Percentiles rank a stretch among this genome's conserved stretches.
These are phyloP conservation scores for Penicillium sp. DNA, from an alignment of 2,329 filamentous ascomycete genomes.

Conservation along the genomic window DNA sequence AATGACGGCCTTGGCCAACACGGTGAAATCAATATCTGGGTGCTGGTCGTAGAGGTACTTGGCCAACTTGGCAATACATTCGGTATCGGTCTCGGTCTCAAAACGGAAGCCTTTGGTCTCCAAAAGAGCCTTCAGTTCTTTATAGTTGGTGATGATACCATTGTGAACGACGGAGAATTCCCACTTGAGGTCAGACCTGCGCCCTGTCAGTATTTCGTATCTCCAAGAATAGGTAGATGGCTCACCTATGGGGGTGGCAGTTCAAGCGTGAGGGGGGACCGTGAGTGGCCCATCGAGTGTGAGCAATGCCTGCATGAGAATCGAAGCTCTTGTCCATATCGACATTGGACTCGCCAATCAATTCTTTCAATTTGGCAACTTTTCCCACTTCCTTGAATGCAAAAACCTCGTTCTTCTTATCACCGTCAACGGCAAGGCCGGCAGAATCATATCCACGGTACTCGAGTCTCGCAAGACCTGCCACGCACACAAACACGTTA, in stretches of 20 bases:
- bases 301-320: conserved; percentile 96
- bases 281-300: conserved; percentile 99
- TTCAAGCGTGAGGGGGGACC: conserved; percentile 88
- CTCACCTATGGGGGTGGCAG: conserved; percentile 97
- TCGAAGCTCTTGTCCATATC: conserved; percentile 92
- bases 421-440: conserved; percentile 89
- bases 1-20: conserved; percentile 94
- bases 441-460: conserved; percentile 99
- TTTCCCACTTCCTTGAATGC: conserved; percentile 99
- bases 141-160: conserved; percentile 99
- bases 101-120: conserved; percentile 95
- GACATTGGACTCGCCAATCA: conserved; percentile 78
- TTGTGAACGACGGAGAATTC: conserved; percentile 98
- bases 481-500: conserved; percentile 5
- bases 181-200: conserved; percentile 87
- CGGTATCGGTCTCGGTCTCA: conserved; percentile 98
- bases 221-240: neutral
- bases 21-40: conserved; percentile 90
- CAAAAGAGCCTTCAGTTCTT: conserved; percentile 93
- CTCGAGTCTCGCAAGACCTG: conserved; percentile 90
- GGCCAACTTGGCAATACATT: conserved; percentile 97
- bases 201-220: conserved; percentile 16
- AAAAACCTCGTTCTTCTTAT: conserved; percentile 97
- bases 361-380: conserved; percentile 91
- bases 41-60: conserved; percentile 98